Base-by-base conservation (phyloP, 1,284 basidiomycete genomes). In the Sporisorium iseilematis-ciliati region DNA sequence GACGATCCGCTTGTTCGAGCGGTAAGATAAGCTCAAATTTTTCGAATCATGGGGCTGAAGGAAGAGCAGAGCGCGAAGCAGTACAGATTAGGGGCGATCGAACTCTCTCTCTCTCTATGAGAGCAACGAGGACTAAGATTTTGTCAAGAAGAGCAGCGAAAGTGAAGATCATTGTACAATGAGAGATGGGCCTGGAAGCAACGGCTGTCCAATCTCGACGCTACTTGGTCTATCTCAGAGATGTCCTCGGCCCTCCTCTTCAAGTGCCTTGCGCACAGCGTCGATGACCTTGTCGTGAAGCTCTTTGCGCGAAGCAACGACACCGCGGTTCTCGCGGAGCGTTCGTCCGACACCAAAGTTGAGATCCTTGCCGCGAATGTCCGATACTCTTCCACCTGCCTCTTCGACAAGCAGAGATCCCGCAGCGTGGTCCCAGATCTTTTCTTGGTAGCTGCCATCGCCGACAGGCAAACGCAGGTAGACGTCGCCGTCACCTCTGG, bases 361-460 rank as follows among this genome's bases (percentile, higher is more conserved):
- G 35, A 99, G 90, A 0, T 89, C 88, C 65, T 90, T 82, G 4
- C 95, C 95, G 51, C 91, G 88, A 61, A 93, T 92, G 85, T 98
- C 93, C 0, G 91, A 91, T 33, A 97, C 91, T 16, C 91, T 80
- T 0, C 95, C 95, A 3, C 95, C 95, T 0, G 94, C 92, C 86
- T 98, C 96, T 67, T 91, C 90, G 7, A 98, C 90, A 10, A 99
- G 88, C 8, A 99, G 85, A 0, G 90, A 88, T 0, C 96, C 97
- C 0, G 93, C 89, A 0, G 96, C 95, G 83, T 98, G 97, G 84
- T 99, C 97, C 94, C 93, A 97, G 46, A 97, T 95, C 87, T 95
- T 96, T 85, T 96, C 94, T 69, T 88, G 85, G 85, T 95, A 96
- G 14, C 90, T 90, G 18, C 90, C 89, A 16, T 92, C 91, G 7